Evolutionary conservation across 768 basidiomycete genomes (phyloP).

Genomic region (Auricularia sp.): DNA sequence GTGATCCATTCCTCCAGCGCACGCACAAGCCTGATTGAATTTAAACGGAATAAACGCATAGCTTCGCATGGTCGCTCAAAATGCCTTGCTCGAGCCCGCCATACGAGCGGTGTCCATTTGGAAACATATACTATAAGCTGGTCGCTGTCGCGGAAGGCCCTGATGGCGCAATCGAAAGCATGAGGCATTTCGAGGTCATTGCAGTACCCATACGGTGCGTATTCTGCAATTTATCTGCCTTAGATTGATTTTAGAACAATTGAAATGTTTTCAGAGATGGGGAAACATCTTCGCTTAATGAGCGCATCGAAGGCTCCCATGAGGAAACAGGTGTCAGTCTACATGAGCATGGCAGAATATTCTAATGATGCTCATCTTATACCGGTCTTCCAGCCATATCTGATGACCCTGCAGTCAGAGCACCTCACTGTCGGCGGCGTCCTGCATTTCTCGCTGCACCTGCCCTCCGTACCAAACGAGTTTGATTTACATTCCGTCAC

Average conservation of each 20-base stretch:
- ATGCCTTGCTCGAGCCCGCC: neutral
- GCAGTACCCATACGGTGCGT: neutral
- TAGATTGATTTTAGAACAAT: neutral
- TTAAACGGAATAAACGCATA: neutral
- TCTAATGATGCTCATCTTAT: neutral
- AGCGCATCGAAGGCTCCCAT: neutral
- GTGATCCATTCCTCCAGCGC: neutral
- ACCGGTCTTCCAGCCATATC: neutral
- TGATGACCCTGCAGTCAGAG: neutral
- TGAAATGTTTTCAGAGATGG: neutral
- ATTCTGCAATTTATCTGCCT: neutral
- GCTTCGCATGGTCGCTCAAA: neutral
- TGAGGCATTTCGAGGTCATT: neutral
- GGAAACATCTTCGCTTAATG: neutral
- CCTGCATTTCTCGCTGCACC: neutral
- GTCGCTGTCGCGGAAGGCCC: neutral
- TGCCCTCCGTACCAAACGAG: neutral
- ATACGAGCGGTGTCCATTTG: neutral
- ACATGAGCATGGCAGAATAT: too few relatives aligned
- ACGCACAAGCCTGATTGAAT: too few relatives aligned
- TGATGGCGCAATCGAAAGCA: neutral
- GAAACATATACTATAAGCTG: neutral
- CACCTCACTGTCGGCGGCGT: neutral
- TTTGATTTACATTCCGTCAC: neutral
- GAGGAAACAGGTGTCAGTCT: neutral